A percentile compares a stretch with the other conserved stretches of the same genome.
Evolutionary conservation across 768 basidiomycete species (phyloP).

Genomic region (Hygrophorus russula): DNA sequence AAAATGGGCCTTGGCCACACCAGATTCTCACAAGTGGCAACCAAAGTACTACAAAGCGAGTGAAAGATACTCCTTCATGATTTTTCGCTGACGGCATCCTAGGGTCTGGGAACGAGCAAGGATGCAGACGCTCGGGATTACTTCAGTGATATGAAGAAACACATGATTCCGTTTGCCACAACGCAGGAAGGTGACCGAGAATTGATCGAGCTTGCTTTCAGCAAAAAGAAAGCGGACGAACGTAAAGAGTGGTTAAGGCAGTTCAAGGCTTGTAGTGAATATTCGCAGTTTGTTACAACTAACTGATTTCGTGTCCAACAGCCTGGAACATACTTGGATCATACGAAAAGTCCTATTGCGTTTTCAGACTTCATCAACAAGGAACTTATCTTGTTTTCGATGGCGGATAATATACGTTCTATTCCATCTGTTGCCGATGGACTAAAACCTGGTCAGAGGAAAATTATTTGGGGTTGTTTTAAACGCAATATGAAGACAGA

Average conservation of each 20-base stretch:
- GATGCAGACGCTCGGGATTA: slow-evolving; percentile 88
- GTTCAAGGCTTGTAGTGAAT: slow-evolving; percentile 49
- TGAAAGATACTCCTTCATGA: neutral
- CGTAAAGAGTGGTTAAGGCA: slow-evolving; percentile 97
- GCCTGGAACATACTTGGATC: slow-evolving; percentile 93
- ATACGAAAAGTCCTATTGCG: slow-evolving; percentile 75
- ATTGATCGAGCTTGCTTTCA: slow-evolving; percentile 95
- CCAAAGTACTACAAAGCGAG: slow-evolving; percentile 95
- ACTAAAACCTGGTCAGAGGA: slow-evolving; percentile 94
- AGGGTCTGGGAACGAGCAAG: slow-evolving; percentile 95
- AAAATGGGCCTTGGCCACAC: slow-evolving; percentile 75
- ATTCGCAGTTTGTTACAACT: slow-evolving; percentile 5
- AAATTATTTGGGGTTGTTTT: slow-evolving; percentile 94
- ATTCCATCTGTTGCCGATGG: slow-evolving; percentile 93
- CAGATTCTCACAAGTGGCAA: slow-evolving; percentile 71
- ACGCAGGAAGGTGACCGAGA: slow-evolving; percentile 75
- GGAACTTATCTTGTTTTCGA: slow-evolving; percentile 95
- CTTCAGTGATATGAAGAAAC: slow-evolving; percentile 85
- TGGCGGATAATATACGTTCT: slow-evolving; percentile 98
- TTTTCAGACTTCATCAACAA: slow-evolving; percentile 96
- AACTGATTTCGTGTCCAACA: slow-evolving; percentile 16
- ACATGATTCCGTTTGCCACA: slow-evolving; percentile 86
- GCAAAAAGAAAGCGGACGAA: slow-evolving; percentile 98
- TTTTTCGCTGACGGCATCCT: slow-evolving; percentile 5
- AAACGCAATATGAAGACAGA: slow-evolving; percentile 87